Evolutionary conservation across 2,329 filamentous ascomycete genomes (phyloP).

Genomic region (Parafenestella ontariensis): DNA sequence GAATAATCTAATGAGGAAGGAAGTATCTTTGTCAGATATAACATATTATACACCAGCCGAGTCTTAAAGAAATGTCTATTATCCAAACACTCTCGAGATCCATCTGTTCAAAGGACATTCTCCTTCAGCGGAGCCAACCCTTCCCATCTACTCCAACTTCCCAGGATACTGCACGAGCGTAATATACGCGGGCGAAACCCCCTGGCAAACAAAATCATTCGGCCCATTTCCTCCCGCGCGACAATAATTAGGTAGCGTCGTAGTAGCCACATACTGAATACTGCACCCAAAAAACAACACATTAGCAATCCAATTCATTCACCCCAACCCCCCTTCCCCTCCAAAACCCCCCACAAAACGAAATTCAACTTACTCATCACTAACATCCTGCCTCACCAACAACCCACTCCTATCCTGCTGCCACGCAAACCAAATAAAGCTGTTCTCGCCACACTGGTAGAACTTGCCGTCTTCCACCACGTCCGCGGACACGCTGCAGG

Average conservation of each 20-base stretch:
- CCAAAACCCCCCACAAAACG: no score
- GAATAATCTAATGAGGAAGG: no score
- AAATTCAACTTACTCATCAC: slow-evolving; percentile 14
- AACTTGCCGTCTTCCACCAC: slow-evolving; percentile 16
- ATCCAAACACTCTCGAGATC: no score
- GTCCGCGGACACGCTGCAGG: slow-evolving; percentile 10
- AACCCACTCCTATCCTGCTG: slow-evolving; percentile 17
- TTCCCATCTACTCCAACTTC: neutral
- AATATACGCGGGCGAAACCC: slow-evolving; percentile 67
- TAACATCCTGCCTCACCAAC: slow-evolving; percentile 20
- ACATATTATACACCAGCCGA: no score
- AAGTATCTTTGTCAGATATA: no score
- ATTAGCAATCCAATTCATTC: no score
- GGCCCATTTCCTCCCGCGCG: slow-evolving; percentile 37
- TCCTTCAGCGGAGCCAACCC: no score
- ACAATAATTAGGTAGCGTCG: slow-evolving; percentile 21
- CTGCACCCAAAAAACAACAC: slow-evolving; percentile 1
- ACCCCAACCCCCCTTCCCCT: neutral
- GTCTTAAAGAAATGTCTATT: no score
- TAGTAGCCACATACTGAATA: slow-evolving; percentile 17
- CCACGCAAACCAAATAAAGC: slow-evolving; percentile 20
- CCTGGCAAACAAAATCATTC: slow-evolving; percentile 74
- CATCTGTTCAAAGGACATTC: no score
- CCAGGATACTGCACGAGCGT: slow-evolving; percentile 19
- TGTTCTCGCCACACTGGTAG: slow-evolving; percentile 21